phyloP scores from a whole-genome alignment of 2,329 filamentous ascomycete species.

The Chaetomium strumarium region DNA sequence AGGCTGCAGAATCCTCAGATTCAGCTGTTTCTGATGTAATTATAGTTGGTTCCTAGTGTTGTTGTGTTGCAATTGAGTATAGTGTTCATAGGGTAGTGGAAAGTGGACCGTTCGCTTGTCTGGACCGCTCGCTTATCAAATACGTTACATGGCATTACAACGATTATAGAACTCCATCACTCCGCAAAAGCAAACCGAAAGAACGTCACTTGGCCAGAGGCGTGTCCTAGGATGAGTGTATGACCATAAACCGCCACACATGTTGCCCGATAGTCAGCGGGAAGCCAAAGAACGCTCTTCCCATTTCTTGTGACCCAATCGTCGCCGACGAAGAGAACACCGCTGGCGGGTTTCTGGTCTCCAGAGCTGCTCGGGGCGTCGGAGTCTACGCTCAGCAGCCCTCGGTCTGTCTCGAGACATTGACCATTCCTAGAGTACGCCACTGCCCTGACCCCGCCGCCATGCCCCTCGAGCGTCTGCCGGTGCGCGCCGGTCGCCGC shows the following conservation, averaged over 20 bases:
- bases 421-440: neutral
- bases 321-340: neutral
- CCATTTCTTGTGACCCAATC: neutral
- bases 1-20: too few relatives aligned
- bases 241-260: slow-evolving; percentile 3
- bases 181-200: slow-evolving; percentile 4
- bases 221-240: slow-evolving; percentile 2
- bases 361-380: neutral
- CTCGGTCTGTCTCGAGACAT: neutral
- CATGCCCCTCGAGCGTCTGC: slow-evolving; percentile 14
- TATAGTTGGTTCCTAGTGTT: too few relatives aligned
- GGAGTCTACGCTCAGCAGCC: neutral
- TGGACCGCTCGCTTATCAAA: too few relatives aligned
- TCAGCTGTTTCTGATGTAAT: too few relatives aligned
- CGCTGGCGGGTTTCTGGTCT: neutral
- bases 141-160: slow-evolving; percentile 1
- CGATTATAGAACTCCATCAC: slow-evolving; percentile 6
- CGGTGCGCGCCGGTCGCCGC: slow-evolving; percentile 1
- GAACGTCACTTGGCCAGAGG: slow-evolving; percentile 4
- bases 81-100: too few relatives aligned
- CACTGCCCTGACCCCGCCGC: neutral
- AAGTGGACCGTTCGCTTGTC: too few relatives aligned
- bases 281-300: neutral
- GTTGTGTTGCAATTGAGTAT: too few relatives aligned
- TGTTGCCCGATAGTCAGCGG: neutral